phyloP scores from a whole-genome alignment of 805 yeast species.

The Candida corydali region DNA sequence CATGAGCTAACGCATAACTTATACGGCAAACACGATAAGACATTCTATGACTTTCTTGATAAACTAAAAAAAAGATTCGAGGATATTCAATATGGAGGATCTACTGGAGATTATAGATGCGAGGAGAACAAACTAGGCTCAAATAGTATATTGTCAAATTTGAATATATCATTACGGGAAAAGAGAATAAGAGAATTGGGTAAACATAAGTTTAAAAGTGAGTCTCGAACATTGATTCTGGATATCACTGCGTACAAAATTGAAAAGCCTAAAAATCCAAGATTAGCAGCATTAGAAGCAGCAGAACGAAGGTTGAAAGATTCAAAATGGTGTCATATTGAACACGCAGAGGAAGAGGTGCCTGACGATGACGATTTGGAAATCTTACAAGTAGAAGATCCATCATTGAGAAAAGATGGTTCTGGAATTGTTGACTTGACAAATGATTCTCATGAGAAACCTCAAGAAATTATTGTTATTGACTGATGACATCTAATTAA shows the following conservation, averaged over 20 bases:
- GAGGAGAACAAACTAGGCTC: conserved; percentile 45
- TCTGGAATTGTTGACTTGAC: conserved; percentile 16
- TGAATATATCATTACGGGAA: conserved; percentile 23
- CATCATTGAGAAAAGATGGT: too few relatives aligned
- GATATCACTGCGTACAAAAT: conserved; percentile 4
- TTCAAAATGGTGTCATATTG: conserved; percentile 43
- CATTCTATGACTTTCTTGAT: conserved; percentile 64
- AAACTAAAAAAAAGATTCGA: conserved; percentile 51
- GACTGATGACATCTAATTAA: too few relatives aligned
- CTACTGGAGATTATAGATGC: conserved; percentile 44
- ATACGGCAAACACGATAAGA: conserved; percentile 74
- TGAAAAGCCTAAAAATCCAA: conserved; percentile 15
- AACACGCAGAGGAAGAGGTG: conserved; percentile 21
- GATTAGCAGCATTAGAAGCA: conserved; percentile 53
- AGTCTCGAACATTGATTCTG: conserved; percentile 28
- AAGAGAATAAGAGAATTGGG: conserved; percentile 40
- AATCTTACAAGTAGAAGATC: conserved; percentile 21
- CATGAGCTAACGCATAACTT: conserved; percentile 85
- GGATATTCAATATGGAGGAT: conserved; percentile 36
- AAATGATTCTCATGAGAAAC: conserved; percentile 10
- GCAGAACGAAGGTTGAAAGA: conserved; percentile 59
- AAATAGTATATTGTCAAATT: conserved; percentile 8
- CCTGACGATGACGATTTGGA: conserved; percentile 46
- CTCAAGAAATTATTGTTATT: conserved; percentile 17
- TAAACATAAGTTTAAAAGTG: conserved; percentile 38